Evolutionary conservation across 345 rosid genomes (phyloP), one percentile per base, ranked within the genome.

Genomic region (Eucalyptus erythrocorys): DNA sequence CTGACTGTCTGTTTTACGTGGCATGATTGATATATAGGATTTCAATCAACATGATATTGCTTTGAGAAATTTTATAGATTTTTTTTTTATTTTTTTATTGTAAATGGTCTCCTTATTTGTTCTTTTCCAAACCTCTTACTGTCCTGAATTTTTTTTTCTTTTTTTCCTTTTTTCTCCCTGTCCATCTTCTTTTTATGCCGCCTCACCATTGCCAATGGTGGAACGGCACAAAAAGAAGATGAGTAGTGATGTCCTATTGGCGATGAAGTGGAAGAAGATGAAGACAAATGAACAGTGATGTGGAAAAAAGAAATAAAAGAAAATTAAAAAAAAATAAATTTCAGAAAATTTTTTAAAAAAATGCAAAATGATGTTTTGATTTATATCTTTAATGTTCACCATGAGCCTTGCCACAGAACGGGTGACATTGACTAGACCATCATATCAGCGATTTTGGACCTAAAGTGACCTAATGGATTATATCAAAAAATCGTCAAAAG

Each of bases 1-100:
- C 1, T 10, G 0, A 5, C 7, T 3, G 1, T 34, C 0, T 5
- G 0, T 68, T 3, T 9, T 34, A 15, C 7, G 0, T 6, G 40
- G 0, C 3, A 16, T 8, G 10, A 64, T 34, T 32, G 4, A 68
- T 34, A 2, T 34, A 10, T 34, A 71, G 1, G 26, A 0, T 10
- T 68, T 34, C 81, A 10, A 40, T 68, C 7, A 34, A 71, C 21
- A 71, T 0, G 2, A 19, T 3, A 1, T 5, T 1, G 0, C 11
- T 34, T 34, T 17, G 81, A 34, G 43, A 71, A 71, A 71, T 34
- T 68, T 34, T 34, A 17, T 5, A 34, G 5, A 0, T 59, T 49
- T 4, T 49, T 49, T 9, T 3, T 71, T 34, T n/a, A 1, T 66
- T 9, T 34, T 13, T 34, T 19, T 5, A 3, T 37, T 34, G 81